Base-by-base conservation (phyloP, 129 eudicot genomes). In the Rutidosis leptorrhynchoides region DNA sequence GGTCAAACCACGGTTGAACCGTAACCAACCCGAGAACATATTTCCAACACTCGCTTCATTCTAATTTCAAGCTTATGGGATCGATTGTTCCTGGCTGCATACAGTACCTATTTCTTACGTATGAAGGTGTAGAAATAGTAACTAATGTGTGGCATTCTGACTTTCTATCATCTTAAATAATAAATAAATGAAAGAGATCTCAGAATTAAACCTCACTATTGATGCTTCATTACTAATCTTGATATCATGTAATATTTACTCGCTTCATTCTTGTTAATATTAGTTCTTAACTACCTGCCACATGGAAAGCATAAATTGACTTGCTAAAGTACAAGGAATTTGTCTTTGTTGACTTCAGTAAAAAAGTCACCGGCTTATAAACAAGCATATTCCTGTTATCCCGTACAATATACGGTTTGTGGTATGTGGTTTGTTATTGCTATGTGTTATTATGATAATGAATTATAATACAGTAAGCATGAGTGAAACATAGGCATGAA, bases 321-420 rank as follows among this genome's bases (percentile, higher is more conserved):
- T 14, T 43, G n/a, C 6, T 59, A 29, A 59, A 59, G 22, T 28
- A 60, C 23, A 58, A 58, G 65, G 43, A 60, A 17, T 49, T 17
- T 19, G 55, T 49, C 0, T 49, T 15, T 46, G 22, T 16, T 49
- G 23, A 6, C 10, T 49, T 49, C 23, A 7, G 19, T 19, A 17
- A 4, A 6, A 49, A 15, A n/a, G 55, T 17, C 23, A 23, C 19
- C 23, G 11, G 54, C 9, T 6, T 48, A 48, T 48, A 22, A 17
- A 48, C 54, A n/a, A 48, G 22, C 20, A 17, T 15, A 48, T 16
- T 48, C 54, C 54, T 48, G 20, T 14, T 46, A n/a, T 48, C 9
- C 9, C n/a, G n/a, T 5, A 48, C 54, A 48, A 0, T 21, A 48
- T 48, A n/a, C 16, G 21, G 9, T 48, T 48, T 48, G 22, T 15